Evolutionary conservation across 345 rosid genomes (phyloP), one percentile per base, ranked within the genome.

Genomic region (Jatropha curcas): DNA sequence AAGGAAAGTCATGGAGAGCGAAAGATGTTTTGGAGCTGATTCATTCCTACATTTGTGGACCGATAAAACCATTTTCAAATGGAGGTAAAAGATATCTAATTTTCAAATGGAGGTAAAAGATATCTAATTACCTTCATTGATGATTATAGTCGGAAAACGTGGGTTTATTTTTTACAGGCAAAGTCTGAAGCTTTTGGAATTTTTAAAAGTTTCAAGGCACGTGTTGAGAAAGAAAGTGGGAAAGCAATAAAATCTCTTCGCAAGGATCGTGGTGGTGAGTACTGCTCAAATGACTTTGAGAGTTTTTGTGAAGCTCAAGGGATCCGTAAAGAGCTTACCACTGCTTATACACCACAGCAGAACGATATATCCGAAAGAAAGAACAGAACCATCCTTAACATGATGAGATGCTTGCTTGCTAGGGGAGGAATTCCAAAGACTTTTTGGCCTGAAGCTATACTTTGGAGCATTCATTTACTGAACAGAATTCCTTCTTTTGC

Each of bases 121-220:
- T 60, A 60, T 0, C 20, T 52, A n/a, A 52, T 52, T 4, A 52
- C 25, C 7, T 60, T 60, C n/a, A 60, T 60, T 60, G 43, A 60
- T 60, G 11, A 60, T 17, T 60, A 17, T 52, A 52, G 4, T 19
- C 25, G 56, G 7, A n/a, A 52, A 52, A 17, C 1, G 20, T 52
- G 56, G 7, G 56, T 52, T 52, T 52, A 59, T 59, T 22, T 64
- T 63, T 25, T 41, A 35, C 67, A 35, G 25, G 63, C 9, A 61
- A 61, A 34, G 4, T 34, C 39, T 37, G 22, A 61, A 31, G 24
- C 10, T 61, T 64, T 64, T 64, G 0, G 51, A 16, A 45, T 22
- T 4, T 67, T 67, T 46, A 67, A 7, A 28, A 16, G 17, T 3
- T 70, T 59, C n/a, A 70, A 58, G 22, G 34, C 20, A 1, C 3